These are phyloP conservation scores for Trypanosoma avium DNA, from an alignment of 208 protist genomes.

Conservation along the genomic window DNA sequence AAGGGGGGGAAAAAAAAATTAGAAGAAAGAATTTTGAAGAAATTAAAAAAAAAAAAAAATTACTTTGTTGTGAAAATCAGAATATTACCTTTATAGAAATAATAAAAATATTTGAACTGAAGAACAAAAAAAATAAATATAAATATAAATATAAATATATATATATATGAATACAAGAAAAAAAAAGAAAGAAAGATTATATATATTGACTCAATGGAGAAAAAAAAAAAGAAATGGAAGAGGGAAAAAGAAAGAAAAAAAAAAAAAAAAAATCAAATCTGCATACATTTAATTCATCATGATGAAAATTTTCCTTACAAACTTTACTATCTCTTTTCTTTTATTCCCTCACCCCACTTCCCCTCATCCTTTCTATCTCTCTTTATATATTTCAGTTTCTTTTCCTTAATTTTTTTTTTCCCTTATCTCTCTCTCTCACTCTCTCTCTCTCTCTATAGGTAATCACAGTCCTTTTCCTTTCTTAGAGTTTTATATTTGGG, in stretches of 20 bases:
- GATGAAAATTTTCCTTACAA: no score
- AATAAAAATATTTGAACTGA: conserved; percentile 17
- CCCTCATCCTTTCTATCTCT: not conserved
- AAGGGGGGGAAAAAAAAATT: no score
- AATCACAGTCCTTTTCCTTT: no score
- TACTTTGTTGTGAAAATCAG: no score
- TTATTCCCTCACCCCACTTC: no score
- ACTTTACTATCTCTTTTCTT: no score
- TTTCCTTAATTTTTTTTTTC: not conserved
- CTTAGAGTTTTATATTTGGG: no score
- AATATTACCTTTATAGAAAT: no score
- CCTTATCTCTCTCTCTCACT: not conserved
- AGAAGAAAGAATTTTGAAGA: no score
- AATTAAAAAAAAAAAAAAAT: no score
- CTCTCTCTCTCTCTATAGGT: not conserved
- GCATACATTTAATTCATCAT: no score
- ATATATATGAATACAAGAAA: not conserved
- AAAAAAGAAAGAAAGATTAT: not conserved
- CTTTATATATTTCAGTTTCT: conserved; percentile 10
- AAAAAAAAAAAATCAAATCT: no score
- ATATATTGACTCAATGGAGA: not conserved
- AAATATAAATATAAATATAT: not conserved
- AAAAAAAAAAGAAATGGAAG: not conserved
- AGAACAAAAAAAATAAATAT: conserved; percentile 21
- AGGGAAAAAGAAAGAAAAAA: conserved; percentile 8